Conservation (phyloP, 495 filamentous ascomycete genomes). For the Penicillium verhagenii region DNA sequence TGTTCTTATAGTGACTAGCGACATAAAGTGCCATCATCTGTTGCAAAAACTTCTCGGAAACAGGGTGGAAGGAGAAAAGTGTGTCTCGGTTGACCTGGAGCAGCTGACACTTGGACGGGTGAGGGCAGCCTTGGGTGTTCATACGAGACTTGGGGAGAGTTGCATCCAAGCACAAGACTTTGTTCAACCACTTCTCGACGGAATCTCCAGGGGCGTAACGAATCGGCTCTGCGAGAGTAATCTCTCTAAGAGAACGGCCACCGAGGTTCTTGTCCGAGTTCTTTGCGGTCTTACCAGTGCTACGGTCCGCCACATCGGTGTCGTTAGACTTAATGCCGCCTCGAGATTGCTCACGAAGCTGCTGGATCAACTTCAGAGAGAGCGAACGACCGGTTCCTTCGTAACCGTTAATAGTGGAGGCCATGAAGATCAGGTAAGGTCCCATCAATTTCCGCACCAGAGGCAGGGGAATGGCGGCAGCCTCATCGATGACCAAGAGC, state of each 20-base stretch:
- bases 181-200: constrained; percentile 96
- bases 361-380: constrained; percentile 95
- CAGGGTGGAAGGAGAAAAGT: constrained; percentile 95
- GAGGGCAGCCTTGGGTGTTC: constrained; percentile 77
- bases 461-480: constrained; percentile 92
- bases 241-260: constrained; percentile 83
- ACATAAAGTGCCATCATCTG: constrained; percentile 98
- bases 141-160: constrained; percentile 76
- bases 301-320: constrained; percentile 68
- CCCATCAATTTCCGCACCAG: constrained; percentile 92
- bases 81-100: constrained; percentile 95
- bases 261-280: constrained; percentile 59
- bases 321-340: constrained; percentile 55
- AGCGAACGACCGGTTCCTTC: constrained; percentile 95
- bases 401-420: constrained; percentile 98
- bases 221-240: constrained; percentile 90
- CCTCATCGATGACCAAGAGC: constrained; percentile 95
- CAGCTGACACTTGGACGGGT: constrained; percentile 86
- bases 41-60: constrained; percentile 96
- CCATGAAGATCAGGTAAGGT: constrained; percentile 99
- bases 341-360: constrained; percentile 89
- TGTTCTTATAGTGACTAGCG: constrained; percentile 98
- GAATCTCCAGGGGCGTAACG: constrained; percentile 87
- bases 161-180: constrained; percentile 88
- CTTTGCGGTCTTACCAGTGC: constrained; percentile 66